phyloP scores from a whole-genome alignment of 1,139 yeast genomes.

The Pichia sp. region DNA sequence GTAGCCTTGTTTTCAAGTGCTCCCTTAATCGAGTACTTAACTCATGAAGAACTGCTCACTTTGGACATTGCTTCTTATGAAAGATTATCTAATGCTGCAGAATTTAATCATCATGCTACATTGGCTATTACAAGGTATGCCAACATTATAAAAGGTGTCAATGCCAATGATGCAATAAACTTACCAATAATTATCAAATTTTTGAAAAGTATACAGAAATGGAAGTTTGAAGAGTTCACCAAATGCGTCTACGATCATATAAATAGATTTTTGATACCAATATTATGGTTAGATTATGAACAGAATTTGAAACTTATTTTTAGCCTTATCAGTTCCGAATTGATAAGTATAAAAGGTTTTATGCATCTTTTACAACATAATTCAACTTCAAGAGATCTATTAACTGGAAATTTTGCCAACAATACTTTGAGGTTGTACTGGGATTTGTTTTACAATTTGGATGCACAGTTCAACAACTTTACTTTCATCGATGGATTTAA shows the following conservation, averaged over 20 bases:
- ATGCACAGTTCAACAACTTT: neutral
- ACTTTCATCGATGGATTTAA: neutral
- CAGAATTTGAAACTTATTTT: slow-evolving; percentile 18
- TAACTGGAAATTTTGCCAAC: slow-evolving; percentile 1
- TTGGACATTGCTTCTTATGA: slow-evolving; percentile 22
- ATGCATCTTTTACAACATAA: slow-evolving; percentile 25
- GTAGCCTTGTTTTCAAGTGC: neutral
- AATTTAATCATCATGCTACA: slow-evolving; percentile 20
- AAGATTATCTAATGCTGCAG: slow-evolving; percentile 23
- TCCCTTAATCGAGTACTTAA: neutral
- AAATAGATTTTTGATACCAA: slow-evolving; percentile 20
- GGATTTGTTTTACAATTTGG: slow-evolving; percentile 9
- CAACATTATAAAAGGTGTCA: slow-evolving; percentile 16
- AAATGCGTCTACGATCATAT: slow-evolving; percentile 21
- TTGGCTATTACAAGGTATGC: slow-evolving; percentile 20
- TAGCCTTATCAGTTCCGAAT: slow-evolving; percentile 28
- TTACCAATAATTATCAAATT: slow-evolving; percentile 13
- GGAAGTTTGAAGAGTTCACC: slow-evolving; percentile 26
- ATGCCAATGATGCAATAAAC: slow-evolving; percentile 6
- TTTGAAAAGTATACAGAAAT: slow-evolving; percentile 19
- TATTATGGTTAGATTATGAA: slow-evolving; percentile 25
- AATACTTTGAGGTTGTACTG: slow-evolving; percentile 3
- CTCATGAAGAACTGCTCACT: slow-evolving; percentile 13
- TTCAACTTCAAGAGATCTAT: neutral
- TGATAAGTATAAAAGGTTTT: slow-evolving; percentile 27